A percentile compares a stretch with the other conserved stretches of the same genome.
phyloP scores from a whole-genome alignment of 441 rosid species.

The Rhodomyrtus psidioides region DNA sequence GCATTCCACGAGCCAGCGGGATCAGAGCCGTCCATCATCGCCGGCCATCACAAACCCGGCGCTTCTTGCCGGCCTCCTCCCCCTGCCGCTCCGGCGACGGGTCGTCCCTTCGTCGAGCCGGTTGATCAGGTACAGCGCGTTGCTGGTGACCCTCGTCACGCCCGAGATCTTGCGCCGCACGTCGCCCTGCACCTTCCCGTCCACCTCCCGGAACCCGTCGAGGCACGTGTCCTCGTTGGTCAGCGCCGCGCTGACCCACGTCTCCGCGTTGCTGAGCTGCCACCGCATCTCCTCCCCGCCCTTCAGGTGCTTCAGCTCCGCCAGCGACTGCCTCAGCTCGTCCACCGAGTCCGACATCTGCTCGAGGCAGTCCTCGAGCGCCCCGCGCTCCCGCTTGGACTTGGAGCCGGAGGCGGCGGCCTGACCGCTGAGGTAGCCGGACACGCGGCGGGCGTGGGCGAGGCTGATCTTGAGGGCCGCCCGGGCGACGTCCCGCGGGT shows the following conservation, averaged over 20 bases:
- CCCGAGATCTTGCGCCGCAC: constrained; percentile 41
- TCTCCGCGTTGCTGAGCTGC: constrained; percentile 71
- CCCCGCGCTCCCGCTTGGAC: constrained; percentile 20
- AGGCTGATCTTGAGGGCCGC: constrained; percentile 62
- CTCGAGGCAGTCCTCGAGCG: constrained; percentile 59
- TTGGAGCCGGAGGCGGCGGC: constrained; percentile 5
- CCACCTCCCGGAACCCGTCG: constrained; percentile 53
- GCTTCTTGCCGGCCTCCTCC: neutral
- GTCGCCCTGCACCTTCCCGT: constrained; percentile 25
- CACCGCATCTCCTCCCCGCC: constrained; percentile 36
- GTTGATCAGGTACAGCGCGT: constrained; percentile 70
- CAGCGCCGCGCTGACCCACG: constrained; percentile 78
- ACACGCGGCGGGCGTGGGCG: constrained; percentile 26
- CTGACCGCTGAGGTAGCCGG: constrained; percentile 18
- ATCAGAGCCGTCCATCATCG: neutral
- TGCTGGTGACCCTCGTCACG: constrained; percentile 67
- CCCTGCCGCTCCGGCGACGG: constrained; percentile 18
- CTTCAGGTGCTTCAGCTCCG: constrained; percentile 43
- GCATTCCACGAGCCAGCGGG: neutral
- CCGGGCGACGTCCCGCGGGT: constrained; percentile 49
- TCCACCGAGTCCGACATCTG: constrained; percentile 64
- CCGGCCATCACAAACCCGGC: neutral
- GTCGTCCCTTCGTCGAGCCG: constrained; percentile 34
- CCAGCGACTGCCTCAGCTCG: constrained; percentile 38
- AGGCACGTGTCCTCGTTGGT: constrained; percentile 78